Evolutionary conservation across 2,329 filamentous ascomycete genomes (phyloP), one percentile per base, ranked within the genome.

Genomic region (Colletotrichum higginsianum): DNA sequence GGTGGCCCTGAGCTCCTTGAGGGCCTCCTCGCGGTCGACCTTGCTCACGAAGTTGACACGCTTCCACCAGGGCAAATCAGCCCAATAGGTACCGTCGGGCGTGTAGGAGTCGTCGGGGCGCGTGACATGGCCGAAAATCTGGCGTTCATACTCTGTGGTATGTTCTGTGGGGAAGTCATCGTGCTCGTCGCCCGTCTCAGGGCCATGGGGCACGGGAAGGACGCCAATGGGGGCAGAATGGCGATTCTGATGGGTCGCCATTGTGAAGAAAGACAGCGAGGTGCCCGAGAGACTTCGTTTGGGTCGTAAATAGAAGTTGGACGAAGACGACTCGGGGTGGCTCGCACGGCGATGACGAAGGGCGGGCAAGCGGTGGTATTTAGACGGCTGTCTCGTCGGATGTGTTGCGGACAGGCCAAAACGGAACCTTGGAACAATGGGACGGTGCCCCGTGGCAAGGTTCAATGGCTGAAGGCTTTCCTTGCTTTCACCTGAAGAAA

Each of bases 21-120:
- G 86, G 63, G 92, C 86, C 81, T 97, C 95, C 55, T 86, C 84
- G 71, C 85, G 86, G 82, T 98, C 92, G 80, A 95, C 91, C 70
- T 89, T 88, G 80, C 84, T 86, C 79, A 98, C 92, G 79, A 98
- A 98, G 74, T 86, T 86, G 78, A 94, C 80, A 74, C 94, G 91
- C 84, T 96, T 83, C 72, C 82, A 77, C 61, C 94, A 79, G 23
- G 92, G 91, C 77, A 98, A 86, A 80, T 98, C 96, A 44, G 95
- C 96, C 95, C 95, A 98, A 88, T 98, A 98, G 75, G 90, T 88
- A 73, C 96, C 96, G 23, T 95, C 90, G 66, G 88, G 83, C 67
- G 93, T 94, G 84, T 96, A 98, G 74, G 91, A 93, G 84, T 98
- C 96, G 79, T 97, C 94, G 2, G 96, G 96, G 66, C 93, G 93